Conservation (phyloP, 2,329 filamentous ascomycete genomes). For the Macrophomina tecta region DNA sequence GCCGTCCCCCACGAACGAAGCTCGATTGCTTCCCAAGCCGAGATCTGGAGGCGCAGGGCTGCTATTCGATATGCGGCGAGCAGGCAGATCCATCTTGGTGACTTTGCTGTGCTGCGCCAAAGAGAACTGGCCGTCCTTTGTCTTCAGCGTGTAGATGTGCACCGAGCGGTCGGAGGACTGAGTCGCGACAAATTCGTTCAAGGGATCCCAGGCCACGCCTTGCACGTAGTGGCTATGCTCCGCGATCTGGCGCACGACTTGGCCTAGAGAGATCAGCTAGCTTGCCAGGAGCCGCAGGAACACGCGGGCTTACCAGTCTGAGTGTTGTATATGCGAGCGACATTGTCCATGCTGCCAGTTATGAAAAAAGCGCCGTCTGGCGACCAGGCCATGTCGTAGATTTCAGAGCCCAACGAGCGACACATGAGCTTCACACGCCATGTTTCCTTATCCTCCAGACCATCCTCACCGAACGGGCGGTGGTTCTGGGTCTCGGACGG, state of each 20-base stretch:
- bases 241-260: conserved; percentile 86
- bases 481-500: conserved; percentile 77
- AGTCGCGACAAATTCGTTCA: conserved; percentile 97
- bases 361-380: conserved; percentile 97
- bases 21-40: conserved; percentile 58
- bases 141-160: conserved; percentile 95
- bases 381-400: conserved; percentile 98
- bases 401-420: conserved; percentile 90
- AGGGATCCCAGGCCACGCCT: conserved; percentile 95
- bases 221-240: conserved; percentile 99
- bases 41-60: conserved; percentile 91
- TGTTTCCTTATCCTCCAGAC: conserved; percentile 89
- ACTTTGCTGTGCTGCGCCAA: conserved; percentile 80
- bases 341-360: conserved; percentile 98
- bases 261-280: conserved; percentile 78
- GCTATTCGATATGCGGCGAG: conserved; percentile 84
- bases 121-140: conserved; percentile 94
- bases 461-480: conserved; percentile 78
- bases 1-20: conserved; percentile 66
- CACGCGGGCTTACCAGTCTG: conserved; percentile 71
- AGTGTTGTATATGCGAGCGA: conserved; percentile 95
- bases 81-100: conserved; percentile 91
- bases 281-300: conserved; percentile 73
- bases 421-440: conserved; percentile 99
- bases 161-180: conserved; percentile 98